Conservation (phyloP, 2,329 filamentous ascomycete genomes). For the Claviceps capensis region DNA sequence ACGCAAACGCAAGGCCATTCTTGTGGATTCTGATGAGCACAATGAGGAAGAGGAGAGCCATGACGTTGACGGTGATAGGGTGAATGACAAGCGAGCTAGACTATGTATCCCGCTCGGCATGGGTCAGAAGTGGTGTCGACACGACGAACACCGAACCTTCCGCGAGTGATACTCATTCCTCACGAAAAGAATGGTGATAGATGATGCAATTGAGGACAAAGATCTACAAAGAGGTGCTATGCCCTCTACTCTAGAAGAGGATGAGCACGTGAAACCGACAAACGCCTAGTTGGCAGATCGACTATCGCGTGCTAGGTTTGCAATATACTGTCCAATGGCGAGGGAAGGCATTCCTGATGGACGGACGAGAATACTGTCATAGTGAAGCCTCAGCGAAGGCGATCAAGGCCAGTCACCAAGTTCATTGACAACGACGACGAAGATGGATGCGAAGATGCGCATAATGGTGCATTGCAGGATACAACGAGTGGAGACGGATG, state of each 20-base stretch:
- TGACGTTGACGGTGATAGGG: neutral
- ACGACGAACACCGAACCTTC: neutral
- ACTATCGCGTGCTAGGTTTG: too few relatives aligned
- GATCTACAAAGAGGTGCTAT: slow-evolving; percentile 1
- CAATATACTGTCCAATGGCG: slow-evolving; percentile 6
- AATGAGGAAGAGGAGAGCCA: too few relatives aligned
- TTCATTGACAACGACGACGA: slow-evolving; percentile 6
- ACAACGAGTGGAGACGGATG: slow-evolving; percentile 21
- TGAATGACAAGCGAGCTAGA: neutral
- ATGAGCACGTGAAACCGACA: too few relatives aligned
- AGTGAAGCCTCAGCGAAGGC: slow-evolving; percentile 3
- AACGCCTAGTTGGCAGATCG: too few relatives aligned
- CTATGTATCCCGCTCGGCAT: neutral
- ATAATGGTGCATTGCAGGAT: slow-evolving; percentile 15
- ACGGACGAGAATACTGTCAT: slow-evolving; percentile 7
- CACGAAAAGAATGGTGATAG: slow-evolving; percentile 2
- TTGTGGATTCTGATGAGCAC: too few relatives aligned
- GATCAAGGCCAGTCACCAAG: slow-evolving; percentile 11
- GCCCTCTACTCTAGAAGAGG: too few relatives aligned
- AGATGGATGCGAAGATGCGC: slow-evolving; percentile 3
- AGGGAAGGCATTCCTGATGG: slow-evolving; percentile 7
- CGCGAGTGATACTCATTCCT: neutral
- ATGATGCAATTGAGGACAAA: neutral
- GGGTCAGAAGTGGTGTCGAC: neutral
- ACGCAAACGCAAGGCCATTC: too few relatives aligned